A percentile compares a stretch with the other conserved stretches of the same genome.
Evolutionary conservation across 768 basidiomycete genomes (phyloP).

Genomic region (Suillus tomentosus): DNA sequence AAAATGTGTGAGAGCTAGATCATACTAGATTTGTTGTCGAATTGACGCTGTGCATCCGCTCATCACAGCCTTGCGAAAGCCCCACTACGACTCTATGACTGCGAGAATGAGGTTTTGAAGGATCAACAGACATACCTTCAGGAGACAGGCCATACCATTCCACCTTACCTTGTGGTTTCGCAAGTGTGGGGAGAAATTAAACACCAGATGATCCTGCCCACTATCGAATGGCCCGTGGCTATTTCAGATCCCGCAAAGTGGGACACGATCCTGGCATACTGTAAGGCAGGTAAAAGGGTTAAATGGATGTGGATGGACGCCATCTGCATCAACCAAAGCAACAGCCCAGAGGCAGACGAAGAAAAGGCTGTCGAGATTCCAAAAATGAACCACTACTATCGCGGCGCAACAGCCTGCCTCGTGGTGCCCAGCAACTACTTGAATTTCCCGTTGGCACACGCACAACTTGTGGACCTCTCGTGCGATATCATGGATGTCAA

Average conservation of each 20-base stretch:
- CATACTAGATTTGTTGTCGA: neutral
- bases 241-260: neutral
- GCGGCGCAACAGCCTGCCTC: neutral
- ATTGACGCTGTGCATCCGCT: neutral
- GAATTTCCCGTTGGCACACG: neutral
- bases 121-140: neutral
- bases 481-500: neutral
- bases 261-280: neutral
- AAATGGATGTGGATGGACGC: neutral
- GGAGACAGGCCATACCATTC: neutral
- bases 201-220: neutral
- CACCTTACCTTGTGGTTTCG: neutral
- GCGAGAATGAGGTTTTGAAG: neutral
- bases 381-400: neutral
- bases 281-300: neutral
- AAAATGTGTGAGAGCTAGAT: neutral
- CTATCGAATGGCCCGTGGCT: neutral
- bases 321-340: neutral
- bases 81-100: slow-evolving; percentile 1
- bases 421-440: neutral
- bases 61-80: neutral
- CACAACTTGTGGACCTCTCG: neutral
- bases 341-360: neutral
- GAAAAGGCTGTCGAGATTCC: neutral
- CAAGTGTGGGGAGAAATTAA: neutral